These are phyloP conservation scores for Taphrina confusa DNA, from an alignment of 1,139 yeast species.

Conservation along the genomic window DNA sequence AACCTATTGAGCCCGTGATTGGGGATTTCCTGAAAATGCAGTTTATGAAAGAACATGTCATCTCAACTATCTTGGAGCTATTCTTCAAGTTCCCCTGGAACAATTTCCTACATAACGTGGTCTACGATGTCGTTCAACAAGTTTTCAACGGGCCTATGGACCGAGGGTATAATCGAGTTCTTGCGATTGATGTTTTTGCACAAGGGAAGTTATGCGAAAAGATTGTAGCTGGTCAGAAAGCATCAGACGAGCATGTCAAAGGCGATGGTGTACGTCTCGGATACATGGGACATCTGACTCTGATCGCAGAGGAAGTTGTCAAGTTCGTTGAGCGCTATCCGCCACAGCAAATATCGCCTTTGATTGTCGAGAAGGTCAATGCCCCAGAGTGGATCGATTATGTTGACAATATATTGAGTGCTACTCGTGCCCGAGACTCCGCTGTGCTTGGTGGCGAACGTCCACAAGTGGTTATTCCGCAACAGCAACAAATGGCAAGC, in stretches of 20 bases:
- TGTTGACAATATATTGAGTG: conserved; percentile 78
- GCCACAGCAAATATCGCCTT: conserved; percentile 59
- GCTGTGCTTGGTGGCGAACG: conserved; percentile 84
- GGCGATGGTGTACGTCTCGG: conserved; percentile 68
- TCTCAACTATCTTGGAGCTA: conserved; percentile 72
- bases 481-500: conserved; percentile 41
- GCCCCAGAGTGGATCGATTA: conserved; percentile 77
- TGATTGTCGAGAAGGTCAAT: conserved; percentile 58
- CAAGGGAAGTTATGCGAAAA: conserved; percentile 74
- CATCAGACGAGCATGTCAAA: conserved; percentile 57
- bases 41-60: conserved; percentile 75
- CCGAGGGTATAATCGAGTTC: conserved; percentile 80
- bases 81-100: conserved; percentile 97
- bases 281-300: conserved; percentile 94
- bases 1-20: conserved; percentile 59
- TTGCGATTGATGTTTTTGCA: conserved; percentile 83
- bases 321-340: conserved; percentile 81
- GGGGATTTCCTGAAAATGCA: conserved; percentile 90
- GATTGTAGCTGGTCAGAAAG: conserved; percentile 78
- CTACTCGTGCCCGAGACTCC: conserved; percentile 89
- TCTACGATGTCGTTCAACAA: conserved; percentile 95
- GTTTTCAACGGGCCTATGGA: conserved; percentile 94
- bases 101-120: conserved; percentile 94
- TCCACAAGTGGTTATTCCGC: conserved; percentile 56
- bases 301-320: conserved; percentile 95